These are phyloP conservation scores for Tilletia caries DNA, from an alignment of 1,284 basidiomycete species.

Conservation along the genomic window DNA sequence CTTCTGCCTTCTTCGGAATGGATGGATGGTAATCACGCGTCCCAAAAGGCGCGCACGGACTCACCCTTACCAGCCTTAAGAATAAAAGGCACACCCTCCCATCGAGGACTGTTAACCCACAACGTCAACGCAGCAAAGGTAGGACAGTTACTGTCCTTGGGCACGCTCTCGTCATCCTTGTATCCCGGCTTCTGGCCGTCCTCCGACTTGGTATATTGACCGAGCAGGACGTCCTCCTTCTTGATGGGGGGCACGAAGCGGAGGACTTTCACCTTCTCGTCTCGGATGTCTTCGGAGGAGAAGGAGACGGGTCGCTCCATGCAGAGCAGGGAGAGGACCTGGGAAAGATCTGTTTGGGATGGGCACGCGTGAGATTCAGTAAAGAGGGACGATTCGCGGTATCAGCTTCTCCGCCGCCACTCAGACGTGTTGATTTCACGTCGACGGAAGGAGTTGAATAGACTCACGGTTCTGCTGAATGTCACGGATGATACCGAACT, in stretches of 20 bases:
- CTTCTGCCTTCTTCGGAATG: too few relatives aligned
- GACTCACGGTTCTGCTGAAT: constrained; percentile 53
- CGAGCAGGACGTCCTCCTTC: constrained; percentile 51
- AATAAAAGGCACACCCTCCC: constrained; percentile 52
- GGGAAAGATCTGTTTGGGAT: constrained; percentile 42
- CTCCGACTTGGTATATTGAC: constrained; percentile 50
- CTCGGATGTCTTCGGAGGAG: constrained; percentile 53
- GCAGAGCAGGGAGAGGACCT: constrained; percentile 52
- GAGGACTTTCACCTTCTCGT: constrained; percentile 54
- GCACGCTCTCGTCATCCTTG: constrained; percentile 55
- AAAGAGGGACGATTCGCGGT: too few relatives aligned
- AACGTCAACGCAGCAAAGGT: constrained; percentile 53
- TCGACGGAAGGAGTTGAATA: background rate
- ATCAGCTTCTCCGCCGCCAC: too few relatives aligned
- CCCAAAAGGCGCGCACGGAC: background rate
- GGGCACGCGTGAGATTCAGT: constrained; percentile 5
- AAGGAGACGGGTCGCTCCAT: constrained; percentile 54
- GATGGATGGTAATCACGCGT: background rate
- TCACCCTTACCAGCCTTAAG: constrained; percentile 50
- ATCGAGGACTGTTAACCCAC: constrained; percentile 48
- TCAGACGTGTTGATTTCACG: too few relatives aligned
- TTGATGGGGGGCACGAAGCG: constrained; percentile 49
- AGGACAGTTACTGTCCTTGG: constrained; percentile 55
- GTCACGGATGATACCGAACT: constrained; percentile 55
- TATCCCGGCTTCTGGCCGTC: constrained; percentile 54